Base-by-base conservation (phyloP, 331 rosid species). In the Rosa hybrid region DNA sequence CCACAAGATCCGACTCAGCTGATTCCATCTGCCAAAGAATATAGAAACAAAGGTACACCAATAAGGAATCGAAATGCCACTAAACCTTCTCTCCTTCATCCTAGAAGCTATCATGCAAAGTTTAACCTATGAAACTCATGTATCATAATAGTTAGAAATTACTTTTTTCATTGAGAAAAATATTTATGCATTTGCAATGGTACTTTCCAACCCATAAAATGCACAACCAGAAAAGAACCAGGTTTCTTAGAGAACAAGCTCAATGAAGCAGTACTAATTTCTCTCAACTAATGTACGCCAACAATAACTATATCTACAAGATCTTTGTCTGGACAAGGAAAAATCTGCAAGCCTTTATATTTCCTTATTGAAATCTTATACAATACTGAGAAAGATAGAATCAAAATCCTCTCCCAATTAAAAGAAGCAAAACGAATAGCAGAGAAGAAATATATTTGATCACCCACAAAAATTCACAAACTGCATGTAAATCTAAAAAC, bases 11-110 rank as follows among this genome's bases (percentile, higher is more conserved):
- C 50, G 64, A 74, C 57, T 65, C 63, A 74, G 77, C 51, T 68
- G 92, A 74, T 25, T 85, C 89, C 90, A 87, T 83, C 90, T 91
- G 89, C 83, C 74, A 89, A 81, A 20, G 57, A 38, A 59, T 72
- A 59, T 72, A 72, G 77, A 78, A 78, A 39, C 79, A 27, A n/a
- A 63, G 63, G 54, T 41, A 25, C 23, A 41, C 64, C 42, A 81
- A 42, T 69, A 68, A 21, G 82, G 78, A 78, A 68, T 75, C 54
- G 75, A 76, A 56, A 57, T 69, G 78, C 17, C 41, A 44, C 38
- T 67, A 11, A 25, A 38, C 71, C 46, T 63, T 27, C 42, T 27
- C 6, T 63, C 16, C 18, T 39, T 68, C 72, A 68, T 34, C 27
- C 21, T 41, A 67, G 72, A 39, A 39, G 72, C 27, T 41, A 17